Percentiles rank a stretch among this genome's conserved stretches.
Conservation (phyloP, 202 grass and related monocot genomes). For the Eragrostis tef region DNA sequence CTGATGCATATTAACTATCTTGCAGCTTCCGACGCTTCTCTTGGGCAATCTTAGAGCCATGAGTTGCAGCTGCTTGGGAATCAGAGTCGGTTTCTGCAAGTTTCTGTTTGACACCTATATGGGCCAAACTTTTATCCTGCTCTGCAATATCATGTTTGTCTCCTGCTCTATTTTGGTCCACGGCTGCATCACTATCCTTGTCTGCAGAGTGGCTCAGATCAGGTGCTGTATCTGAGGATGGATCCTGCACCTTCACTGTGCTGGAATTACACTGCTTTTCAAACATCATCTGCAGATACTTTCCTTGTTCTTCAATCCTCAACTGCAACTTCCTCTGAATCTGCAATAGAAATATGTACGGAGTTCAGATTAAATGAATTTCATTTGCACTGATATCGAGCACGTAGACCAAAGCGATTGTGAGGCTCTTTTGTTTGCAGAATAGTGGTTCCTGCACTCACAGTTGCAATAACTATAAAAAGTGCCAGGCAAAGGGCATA, state of each 20-base stretch:
- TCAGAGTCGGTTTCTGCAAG: constrained; percentile 38
- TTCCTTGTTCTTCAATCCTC: constrained; percentile 81
- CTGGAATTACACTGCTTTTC: constrained; percentile 74
- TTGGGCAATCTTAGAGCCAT: constrained; percentile 22
- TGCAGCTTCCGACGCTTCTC: constrained; percentile 50
- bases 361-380: constrained; percentile 41
- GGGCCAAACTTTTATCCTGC: background rate
- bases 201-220: constrained; percentile 30
- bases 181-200: constrained; percentile 22
- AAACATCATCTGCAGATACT: constrained; percentile 83
- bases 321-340: constrained; percentile 79
- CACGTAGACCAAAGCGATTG: constrained; percentile 33
- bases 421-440: background rate
- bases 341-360: constrained; percentile 52
- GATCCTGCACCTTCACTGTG: constrained; percentile 38
- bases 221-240: constrained; percentile 48
- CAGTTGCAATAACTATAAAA: constrained; percentile 4
- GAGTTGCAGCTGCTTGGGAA: constrained; percentile 21
- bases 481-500: background rate
- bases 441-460: constrained; percentile 4
- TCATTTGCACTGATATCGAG: constrained; percentile 15
- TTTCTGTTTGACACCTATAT: constrained; percentile 49
- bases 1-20: constrained; percentile 40
- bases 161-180: constrained; percentile 37
- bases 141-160: constrained; percentile 2